Evolutionary conservation across 345 rosid species (phyloP).

Genomic region (Angophora floribunda): DNA sequence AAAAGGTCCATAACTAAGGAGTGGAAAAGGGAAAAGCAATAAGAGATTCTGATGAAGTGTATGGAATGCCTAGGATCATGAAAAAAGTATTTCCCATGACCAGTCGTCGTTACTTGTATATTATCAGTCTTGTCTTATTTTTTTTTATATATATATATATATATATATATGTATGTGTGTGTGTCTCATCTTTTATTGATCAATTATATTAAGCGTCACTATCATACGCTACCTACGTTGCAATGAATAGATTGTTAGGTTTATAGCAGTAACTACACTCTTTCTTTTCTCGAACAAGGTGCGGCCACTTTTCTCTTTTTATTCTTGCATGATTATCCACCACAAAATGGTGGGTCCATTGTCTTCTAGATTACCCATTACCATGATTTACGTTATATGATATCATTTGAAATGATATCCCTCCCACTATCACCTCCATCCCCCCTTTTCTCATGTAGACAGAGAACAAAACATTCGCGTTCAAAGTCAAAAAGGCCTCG

Average conservation of each 20-base stretch:
- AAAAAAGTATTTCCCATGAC: not conserved
- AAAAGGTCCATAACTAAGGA: not conserved
- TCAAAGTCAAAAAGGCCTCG: conserved; percentile 3
- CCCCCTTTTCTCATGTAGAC: not conserved
- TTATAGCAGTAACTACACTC: not conserved
- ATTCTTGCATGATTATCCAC: conserved; percentile 12
- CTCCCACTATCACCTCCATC: conserved; percentile 3
- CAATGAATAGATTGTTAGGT: no score
- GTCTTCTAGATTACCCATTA: conserved; percentile 4
- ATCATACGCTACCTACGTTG: not conserved
- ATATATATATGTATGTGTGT: not conserved
- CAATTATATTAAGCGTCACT: not conserved
- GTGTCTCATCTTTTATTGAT: not conserved
- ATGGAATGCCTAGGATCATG: not conserved
- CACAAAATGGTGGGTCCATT: conserved; percentile 3
- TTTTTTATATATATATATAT: not conserved
- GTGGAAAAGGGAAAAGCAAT: not conserved
- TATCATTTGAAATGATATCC: conserved; percentile 9
- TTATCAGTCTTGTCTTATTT: not conserved
- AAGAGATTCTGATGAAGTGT: not conserved
- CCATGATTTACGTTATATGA: conserved; percentile 4
- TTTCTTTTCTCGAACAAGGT: not conserved
- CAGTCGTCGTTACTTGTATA: not conserved
- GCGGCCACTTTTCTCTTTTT: not conserved
- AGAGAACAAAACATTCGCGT: not conserved